These are phyloP conservation scores for Sporothrix mexicana DNA, from an alignment of 2,329 filamentous ascomycete genomes.

Conservation along the genomic window DNA sequence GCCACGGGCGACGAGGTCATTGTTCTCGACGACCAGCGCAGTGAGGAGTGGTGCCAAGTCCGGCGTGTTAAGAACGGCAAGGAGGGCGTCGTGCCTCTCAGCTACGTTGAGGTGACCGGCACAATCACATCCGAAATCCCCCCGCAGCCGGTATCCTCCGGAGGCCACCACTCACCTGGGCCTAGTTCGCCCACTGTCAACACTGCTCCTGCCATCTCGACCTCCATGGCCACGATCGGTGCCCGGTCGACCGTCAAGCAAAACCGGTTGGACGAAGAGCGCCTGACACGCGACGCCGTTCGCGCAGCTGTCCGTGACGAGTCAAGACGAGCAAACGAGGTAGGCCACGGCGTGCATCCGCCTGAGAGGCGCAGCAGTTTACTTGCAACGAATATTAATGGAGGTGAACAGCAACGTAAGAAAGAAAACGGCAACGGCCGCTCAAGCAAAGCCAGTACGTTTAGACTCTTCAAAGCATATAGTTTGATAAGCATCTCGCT, in stretches of 20 bases:
- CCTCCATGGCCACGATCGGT: slow-evolving; percentile 57
- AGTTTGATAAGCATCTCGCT: neutral
- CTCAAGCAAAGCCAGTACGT: slow-evolving; percentile 63
- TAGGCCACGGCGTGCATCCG: slow-evolving; percentile 77
- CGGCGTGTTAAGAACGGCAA: slow-evolving; percentile 87
- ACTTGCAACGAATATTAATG: slow-evolving; percentile 59
- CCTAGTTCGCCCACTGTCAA: slow-evolving; percentile 31
- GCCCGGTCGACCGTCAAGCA: slow-evolving; percentile 74
- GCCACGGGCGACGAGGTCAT: slow-evolving; percentile 88
- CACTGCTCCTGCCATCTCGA: slow-evolving; percentile 52
- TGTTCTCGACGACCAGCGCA: slow-evolving; percentile 86
- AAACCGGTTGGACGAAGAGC: slow-evolving; percentile 78
- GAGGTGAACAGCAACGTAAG: slow-evolving; percentile 60
- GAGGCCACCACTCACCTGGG: slow-evolving; percentile 43
- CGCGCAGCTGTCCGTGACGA: slow-evolving; percentile 65
- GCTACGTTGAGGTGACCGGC: slow-evolving; percentile 89
- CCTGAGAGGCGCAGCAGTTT: slow-evolving; percentile 81
- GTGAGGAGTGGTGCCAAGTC: slow-evolving; percentile 99
- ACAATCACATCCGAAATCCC: slow-evolving; percentile 53
- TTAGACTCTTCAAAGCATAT: neutral
- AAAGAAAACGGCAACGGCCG: slow-evolving; percentile 61
- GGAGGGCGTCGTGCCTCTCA: slow-evolving; percentile 94
- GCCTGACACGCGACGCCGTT: slow-evolving; percentile 79
- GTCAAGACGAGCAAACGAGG: slow-evolving; percentile 67
- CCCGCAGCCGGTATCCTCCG: slow-evolving; percentile 49